These are phyloP conservation scores for Heterobasidion occidentale DNA, from an alignment of 1,284 basidiomycete species.

Conservation along the genomic window DNA sequence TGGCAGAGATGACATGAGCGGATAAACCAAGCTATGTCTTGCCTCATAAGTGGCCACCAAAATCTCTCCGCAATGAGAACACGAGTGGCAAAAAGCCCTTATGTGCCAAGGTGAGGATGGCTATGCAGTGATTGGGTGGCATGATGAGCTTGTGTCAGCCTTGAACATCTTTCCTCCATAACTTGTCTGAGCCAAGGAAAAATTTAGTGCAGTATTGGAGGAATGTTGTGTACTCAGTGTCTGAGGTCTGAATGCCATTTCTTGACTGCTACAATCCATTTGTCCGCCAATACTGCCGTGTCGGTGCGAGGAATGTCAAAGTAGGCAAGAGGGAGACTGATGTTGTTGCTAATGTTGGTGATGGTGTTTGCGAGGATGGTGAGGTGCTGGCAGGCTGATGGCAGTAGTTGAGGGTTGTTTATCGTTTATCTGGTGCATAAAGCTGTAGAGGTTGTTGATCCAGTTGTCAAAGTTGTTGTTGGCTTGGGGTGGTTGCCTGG, in stretches of 20 bases:
- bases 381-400: too few relatives aligned
- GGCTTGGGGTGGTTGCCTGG: background rate
- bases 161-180: background rate
- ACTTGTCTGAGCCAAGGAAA: background rate
- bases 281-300: too few relatives aligned
- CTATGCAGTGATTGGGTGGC: background rate
- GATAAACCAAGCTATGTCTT: slow-evolving; percentile 24
- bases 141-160: background rate
- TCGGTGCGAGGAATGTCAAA: too few relatives aligned
- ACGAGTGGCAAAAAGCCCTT: background rate
- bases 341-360: too few relatives aligned
- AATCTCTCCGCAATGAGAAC: slow-evolving; percentile 12
- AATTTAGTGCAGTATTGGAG: background rate
- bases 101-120: background rate
- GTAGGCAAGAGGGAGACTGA: too few relatives aligned
- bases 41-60: slow-evolving; percentile 20
- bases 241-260: too few relatives aligned
- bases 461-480: background rate
- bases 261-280: too few relatives aligned
- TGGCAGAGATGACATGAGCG: slow-evolving; percentile 30
- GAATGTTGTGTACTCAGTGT: background rate
- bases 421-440: background rate
- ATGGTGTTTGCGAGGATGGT: too few relatives aligned
- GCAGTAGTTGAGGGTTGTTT: background rate
- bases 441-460: background rate